Conservation (phyloP, 257 asterid genomes). For the Lycium barbarum region DNA sequence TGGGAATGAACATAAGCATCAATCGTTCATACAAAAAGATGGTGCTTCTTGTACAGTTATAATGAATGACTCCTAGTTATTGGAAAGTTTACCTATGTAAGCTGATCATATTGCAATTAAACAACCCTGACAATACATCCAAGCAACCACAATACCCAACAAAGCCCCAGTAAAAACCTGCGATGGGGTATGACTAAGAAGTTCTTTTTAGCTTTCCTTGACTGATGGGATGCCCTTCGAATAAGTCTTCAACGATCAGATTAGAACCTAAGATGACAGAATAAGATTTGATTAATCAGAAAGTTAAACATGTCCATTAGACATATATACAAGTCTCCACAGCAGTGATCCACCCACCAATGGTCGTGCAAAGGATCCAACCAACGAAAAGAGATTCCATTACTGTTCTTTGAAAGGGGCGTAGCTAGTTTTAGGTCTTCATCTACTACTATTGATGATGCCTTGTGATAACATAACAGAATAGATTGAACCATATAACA, state of each 20-base stretch:
- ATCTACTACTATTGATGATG: too few relatives aligned
- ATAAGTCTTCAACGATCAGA: conserved; percentile 79
- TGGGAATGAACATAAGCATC: background rate
- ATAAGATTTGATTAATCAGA: background rate
- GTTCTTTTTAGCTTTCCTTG: conserved; percentile 90
- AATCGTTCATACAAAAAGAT: background rate
- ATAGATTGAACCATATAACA: too few relatives aligned
- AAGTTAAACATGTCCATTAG: background rate
- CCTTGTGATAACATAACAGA: too few relatives aligned
- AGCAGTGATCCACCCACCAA: background rate
- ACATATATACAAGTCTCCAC: background rate
- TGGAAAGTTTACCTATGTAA: background rate
- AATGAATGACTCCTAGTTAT: background rate
- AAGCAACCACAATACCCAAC: conserved; percentile 76
- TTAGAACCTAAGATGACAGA: conserved; percentile 66
- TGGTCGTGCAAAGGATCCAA: background rate
- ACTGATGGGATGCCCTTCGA: conserved; percentile 95
- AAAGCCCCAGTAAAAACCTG: conserved; percentile 93
- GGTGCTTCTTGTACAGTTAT: background rate
- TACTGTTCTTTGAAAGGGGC: background rate
- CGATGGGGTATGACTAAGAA: conserved; percentile 87
- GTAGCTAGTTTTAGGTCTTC: too few relatives aligned
- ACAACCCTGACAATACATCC: conserved; percentile 66
- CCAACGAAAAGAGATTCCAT: background rate
- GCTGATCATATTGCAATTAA: conserved; percentile 40